Base-by-base conservation (phyloP, 1,139 yeast species). In the Lodderomyces margitis region DNA sequence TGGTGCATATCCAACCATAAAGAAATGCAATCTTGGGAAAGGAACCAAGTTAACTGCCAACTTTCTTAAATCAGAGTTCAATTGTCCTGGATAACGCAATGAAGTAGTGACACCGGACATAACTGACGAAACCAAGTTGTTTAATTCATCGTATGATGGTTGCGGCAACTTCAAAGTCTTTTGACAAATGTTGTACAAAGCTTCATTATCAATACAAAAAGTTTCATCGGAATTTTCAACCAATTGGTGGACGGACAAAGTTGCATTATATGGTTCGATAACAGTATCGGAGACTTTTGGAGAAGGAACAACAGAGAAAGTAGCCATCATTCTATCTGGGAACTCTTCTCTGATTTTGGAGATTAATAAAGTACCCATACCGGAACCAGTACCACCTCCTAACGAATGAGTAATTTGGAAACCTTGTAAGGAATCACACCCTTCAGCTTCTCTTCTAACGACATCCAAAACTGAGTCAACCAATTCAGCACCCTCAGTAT, bases 331-430 rank as follows among this genome's bases (percentile, higher is more conserved):
- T 73, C 96, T 83, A 66, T 88, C 96, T 40, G 95, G 89, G 57
- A 81, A 87, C 64, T 87, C 95, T 63, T 87, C 95, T 65, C 89
- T 80, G 57, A 87, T 83, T 59, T 82, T 83, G 45, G 88, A 79
- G 54, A 87, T 80, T 58, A 87, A 75, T 54, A 87, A 68, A 36
- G 96, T 87, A 59, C 96, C 96, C 91, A 88, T 83, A 68, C 96
- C 96, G 27, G 95, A 87, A 59, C 96, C 96, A 42, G 96, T 88
- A 74, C 96, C 96, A 68, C 96, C 96, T 66, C 96, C 96, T 49
- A 88, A 77, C 34, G 96, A 88, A 66, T 88, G 96, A 42, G 96
- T 81, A 59, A 88, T 83, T 70, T 87, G 96, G 80, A 88, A 88
- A 55, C 96, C 96, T 70, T 88, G 96, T 55, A 88, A 76, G 48